Conservation (phyloP, 2,329 filamentous ascomycete species). For the Cladophialophora chaetospira region DNA sequence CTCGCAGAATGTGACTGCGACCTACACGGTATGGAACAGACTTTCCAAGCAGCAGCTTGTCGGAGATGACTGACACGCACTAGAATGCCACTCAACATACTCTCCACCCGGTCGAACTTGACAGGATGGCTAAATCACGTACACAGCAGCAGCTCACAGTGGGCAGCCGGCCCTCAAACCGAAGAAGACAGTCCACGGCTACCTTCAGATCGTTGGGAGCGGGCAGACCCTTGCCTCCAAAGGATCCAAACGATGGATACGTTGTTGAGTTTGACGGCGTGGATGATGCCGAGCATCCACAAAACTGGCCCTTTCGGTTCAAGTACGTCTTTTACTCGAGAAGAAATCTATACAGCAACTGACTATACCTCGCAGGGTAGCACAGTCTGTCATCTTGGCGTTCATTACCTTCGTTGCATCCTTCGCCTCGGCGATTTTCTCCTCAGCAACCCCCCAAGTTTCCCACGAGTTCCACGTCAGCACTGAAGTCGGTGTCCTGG, state of each 20-base stretch:
- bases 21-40: slow-evolving; percentile 4
- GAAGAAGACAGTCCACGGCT: slow-evolving; percentile 34
- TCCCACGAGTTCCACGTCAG: slow-evolving; percentile 52
- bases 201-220: slow-evolving; percentile 49
- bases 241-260: slow-evolving; percentile 58
- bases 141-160: slow-evolving; percentile 39
- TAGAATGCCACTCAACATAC: slow-evolving; percentile 9
- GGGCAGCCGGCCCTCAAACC: slow-evolving; percentile 39
- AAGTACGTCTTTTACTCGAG: slow-evolving; percentile 39
- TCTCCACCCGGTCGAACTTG: slow-evolving; percentile 13
- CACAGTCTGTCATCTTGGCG: slow-evolving; percentile 17
- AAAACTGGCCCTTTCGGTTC: slow-evolving; percentile 57
- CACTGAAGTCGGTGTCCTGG: slow-evolving; percentile 49
- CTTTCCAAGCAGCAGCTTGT: background rate
- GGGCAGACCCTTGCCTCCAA: slow-evolving; percentile 61
- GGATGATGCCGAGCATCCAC: slow-evolving; percentile 59
- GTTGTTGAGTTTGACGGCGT: slow-evolving; percentile 68
- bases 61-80: background rate
- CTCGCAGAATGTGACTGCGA: slow-evolving; percentile 1
- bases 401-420: slow-evolving; percentile 30
- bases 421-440: slow-evolving; percentile 38
- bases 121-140: slow-evolving; percentile 10
- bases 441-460: slow-evolving; percentile 58
- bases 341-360: background rate
- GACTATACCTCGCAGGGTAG: slow-evolving; percentile 32